Evolutionary conservation across 306 rosid species (phyloP).

Genomic region (Nissolia schottii): DNA sequence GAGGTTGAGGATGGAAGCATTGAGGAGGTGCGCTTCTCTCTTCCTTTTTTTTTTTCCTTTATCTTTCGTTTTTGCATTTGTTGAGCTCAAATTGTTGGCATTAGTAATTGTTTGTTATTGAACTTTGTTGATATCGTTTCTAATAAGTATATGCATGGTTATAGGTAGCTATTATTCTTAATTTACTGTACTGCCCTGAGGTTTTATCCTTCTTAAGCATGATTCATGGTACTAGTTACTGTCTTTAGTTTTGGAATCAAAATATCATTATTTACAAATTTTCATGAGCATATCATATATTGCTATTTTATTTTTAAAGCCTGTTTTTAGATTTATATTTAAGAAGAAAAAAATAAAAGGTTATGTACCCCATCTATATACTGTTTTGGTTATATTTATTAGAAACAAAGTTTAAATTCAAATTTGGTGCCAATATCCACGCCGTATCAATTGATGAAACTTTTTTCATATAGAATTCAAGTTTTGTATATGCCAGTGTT

Average conservation of each 20-base stretch:
- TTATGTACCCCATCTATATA: too few relatives aligned
- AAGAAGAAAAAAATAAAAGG: too few relatives aligned
- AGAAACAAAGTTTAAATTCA: too few relatives aligned
- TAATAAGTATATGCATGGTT: background rate
- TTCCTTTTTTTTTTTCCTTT: background rate
- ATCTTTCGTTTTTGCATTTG: background rate
- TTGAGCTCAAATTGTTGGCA: background rate
- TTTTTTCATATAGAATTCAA: background rate
- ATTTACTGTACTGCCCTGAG: too few relatives aligned
- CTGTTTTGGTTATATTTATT: too few relatives aligned
- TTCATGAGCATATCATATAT: background rate
- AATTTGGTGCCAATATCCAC: background rate
- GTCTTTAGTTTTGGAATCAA: background rate
- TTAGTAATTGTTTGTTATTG: background rate
- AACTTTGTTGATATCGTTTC: background rate
- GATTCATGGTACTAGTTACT: background rate
- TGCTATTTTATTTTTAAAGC: too few relatives aligned
- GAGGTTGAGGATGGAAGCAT: conserved; percentile 63
- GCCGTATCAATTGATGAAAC: background rate
- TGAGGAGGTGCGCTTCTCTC: conserved; percentile 53
- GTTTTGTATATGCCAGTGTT: background rate
- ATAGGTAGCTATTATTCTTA: too few relatives aligned
- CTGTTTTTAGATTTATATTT: background rate
- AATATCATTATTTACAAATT: background rate
- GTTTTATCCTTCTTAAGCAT: background rate